These are phyloP conservation scores for Termitomyces sp. DNA, from an alignment of 768 basidiomycete species.

Conservation along the genomic window DNA sequence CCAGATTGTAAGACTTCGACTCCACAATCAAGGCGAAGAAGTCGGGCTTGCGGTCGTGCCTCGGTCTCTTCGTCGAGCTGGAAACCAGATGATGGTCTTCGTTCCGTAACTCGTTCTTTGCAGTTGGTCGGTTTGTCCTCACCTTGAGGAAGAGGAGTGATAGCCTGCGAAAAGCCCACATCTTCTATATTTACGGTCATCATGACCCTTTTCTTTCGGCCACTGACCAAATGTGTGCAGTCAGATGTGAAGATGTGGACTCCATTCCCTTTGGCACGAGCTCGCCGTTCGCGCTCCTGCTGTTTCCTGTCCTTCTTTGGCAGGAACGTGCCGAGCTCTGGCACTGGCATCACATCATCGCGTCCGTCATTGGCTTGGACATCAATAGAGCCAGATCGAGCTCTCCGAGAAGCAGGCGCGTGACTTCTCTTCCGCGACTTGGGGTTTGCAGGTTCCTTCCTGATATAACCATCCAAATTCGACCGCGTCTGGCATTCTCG, in stretches of 20 bases:
- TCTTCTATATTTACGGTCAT: constrained; percentile 45
- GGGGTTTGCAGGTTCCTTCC: neutral
- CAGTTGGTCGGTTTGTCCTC: constrained; percentile 8
- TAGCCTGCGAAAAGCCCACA: constrained; percentile 36
- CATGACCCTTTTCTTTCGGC: constrained; percentile 26
- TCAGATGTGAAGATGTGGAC: constrained; percentile 38
- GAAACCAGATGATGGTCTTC: neutral
- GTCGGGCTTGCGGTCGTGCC: neutral
- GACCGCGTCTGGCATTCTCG: constrained; percentile 38
- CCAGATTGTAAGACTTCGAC: constrained; percentile 50
- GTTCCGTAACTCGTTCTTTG: constrained; percentile 5
- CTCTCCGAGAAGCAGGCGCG: neutral
- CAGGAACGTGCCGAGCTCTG: constrained; percentile 7
- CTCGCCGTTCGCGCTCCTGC: constrained; percentile 27
- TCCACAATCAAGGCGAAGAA: constrained; percentile 46
- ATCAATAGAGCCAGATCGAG: constrained; percentile 28
- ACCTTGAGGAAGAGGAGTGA: constrained; percentile 30
- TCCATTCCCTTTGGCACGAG: constrained; percentile 24
- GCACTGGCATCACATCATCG: constrained; percentile 12
- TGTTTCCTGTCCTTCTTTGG: constrained; percentile 26
- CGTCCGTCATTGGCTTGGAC: constrained; percentile 42
- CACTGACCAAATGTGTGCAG: constrained; percentile 35
- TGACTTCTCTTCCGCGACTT: neutral
- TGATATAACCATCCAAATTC: constrained; percentile 25
- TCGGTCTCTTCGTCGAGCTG: neutral